Evolutionary conservation across 441 rosid genomes (phyloP).

Genomic region (Erodium texanum): DNA sequence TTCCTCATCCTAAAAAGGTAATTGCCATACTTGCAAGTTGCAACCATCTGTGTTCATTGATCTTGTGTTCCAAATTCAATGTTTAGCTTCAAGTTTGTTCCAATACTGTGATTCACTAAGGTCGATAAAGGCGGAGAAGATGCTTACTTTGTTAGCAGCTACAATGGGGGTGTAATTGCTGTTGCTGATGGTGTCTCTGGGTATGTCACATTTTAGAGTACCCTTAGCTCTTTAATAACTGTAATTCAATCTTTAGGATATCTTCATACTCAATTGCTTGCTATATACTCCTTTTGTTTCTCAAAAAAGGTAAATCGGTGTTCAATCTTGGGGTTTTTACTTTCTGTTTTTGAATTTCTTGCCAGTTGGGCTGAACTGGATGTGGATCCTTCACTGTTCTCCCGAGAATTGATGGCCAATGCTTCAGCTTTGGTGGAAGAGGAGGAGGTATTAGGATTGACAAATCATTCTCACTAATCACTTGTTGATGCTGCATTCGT

Average conservation of each 20-base stretch:
- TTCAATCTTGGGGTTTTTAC: background rate
- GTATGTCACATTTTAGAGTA: conserved; percentile 21
- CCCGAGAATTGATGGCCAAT: conserved; percentile 65
- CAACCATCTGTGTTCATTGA: background rate
- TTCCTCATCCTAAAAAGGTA: conserved; percentile 89
- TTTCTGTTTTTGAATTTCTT: conserved; percentile 4
- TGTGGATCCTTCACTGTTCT: conserved; percentile 89
- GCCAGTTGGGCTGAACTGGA: conserved; percentile 80
- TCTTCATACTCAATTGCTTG: background rate
- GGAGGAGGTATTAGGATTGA: conserved; percentile 39
- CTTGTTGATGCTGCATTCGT: background rate
- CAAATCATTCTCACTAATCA: background rate
- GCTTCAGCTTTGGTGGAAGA: conserved; percentile 50
- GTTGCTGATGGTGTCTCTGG: conserved; percentile 96
- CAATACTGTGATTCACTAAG: conserved; percentile 20
- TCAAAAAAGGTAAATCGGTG: background rate
- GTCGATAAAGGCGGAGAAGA: conserved; percentile 88
- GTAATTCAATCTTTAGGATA: background rate
- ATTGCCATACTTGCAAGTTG: background rate
- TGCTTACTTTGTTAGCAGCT: conserved; percentile 67
- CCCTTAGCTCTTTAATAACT: too few species aligned
- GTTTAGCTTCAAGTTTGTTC: background rate
- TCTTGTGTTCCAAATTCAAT: background rate
- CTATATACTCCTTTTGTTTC: background rate
- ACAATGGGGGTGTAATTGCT: conserved; percentile 72